Base-by-base conservation (phyloP, 2,329 filamentous ascomycete species). In the Diaporthe vaccinii region DNA sequence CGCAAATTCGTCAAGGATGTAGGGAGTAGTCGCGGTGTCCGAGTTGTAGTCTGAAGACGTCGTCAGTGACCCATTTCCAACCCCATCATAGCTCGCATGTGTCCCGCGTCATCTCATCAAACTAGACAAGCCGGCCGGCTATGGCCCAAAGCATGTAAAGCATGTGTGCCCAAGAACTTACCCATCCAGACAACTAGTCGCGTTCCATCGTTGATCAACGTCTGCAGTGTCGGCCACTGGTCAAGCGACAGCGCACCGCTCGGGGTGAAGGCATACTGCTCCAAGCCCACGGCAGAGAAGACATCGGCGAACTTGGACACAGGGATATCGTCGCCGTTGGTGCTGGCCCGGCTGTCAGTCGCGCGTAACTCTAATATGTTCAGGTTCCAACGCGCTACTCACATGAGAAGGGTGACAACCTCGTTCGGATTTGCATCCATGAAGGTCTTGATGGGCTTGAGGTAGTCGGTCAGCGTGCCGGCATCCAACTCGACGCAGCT, bases 181-280 rank as follows among this genome's bases (percentile, higher is more conserved):
- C 93, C 92, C 82, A 96, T 91, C 77, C 95, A 96, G 34, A 93
- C 90, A 62, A 96, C 84, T 1, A 96, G 85, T 22, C 93, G 88
- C 12, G 89, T 93, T 62, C 88, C 87, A 51, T 86, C 85, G 34
- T 88, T 84, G 78, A 96, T 93, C 75, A 96, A 83, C 25, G 88
- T 82, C 79, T 91, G 88, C 20, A 96, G 85, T 0, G 93, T 95
- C 83, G 94, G 94, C 94, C 95, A 87, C 78, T 88, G 88, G 69
- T 89, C 80, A 46, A 87, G 79, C n/a, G 80, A 79, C 57, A 89
- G 78, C 39, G 81, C 80, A 7, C 74, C 78, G 12, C 85, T 82
- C 0, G 91, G 89, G 1, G 84, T 84, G 77, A 90, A 94, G 14
- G 89, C 89, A 78, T 91, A 89, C 28, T 87, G 79, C 57, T 87